These are phyloP conservation scores for Phytophthora constricta DNA, from an alignment of 352 stramenopile genomes.

Conservation along the genomic window DNA sequence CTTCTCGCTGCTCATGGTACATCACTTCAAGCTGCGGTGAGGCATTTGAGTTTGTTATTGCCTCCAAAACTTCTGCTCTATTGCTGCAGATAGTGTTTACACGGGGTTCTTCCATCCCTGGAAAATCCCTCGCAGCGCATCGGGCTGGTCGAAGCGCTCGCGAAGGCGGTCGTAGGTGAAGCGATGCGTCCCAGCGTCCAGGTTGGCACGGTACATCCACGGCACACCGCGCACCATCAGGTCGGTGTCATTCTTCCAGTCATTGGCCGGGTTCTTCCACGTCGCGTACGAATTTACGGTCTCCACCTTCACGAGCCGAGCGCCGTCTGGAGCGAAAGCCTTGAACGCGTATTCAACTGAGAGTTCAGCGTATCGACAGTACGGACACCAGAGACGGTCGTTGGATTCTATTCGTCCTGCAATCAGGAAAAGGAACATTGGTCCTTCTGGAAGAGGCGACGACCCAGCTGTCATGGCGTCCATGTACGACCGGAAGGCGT, in stretches of 20 bases:
- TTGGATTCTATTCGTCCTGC: conserved; percentile 66
- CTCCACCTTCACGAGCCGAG: conserved; percentile 62
- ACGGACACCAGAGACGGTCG: conserved; percentile 79
- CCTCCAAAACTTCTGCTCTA: not conserved
- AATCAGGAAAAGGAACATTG: conserved; percentile 75
- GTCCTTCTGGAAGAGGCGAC: conserved; percentile 33
- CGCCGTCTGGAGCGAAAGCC: conserved; percentile 58
- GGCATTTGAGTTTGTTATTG: not conserved
- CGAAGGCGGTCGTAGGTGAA: conserved; percentile 27
- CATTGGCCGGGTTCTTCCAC: conserved; percentile 74
- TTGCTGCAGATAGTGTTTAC: conserved; percentile 5
- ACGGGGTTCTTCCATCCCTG: conserved; percentile 39
- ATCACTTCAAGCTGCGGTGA: not conserved
- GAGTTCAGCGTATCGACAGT: conserved; percentile 73
- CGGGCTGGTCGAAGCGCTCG: conserved; percentile 33
- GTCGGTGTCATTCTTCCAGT: conserved; percentile 58
- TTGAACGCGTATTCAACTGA: conserved; percentile 81
- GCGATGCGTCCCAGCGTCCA: conserved; percentile 33
- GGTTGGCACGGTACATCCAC: conserved; percentile 57
- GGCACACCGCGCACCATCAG: conserved; percentile 69
- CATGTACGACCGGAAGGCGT: conserved; percentile 52
- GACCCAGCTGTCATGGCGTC: conserved; percentile 37
- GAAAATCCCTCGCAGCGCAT: conserved; percentile 33
- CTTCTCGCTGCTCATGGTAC: too few species aligned
- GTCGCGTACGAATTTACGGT: conserved; percentile 62